Evolutionary conservation across 2,329 filamentous ascomycete species (phyloP).

Genomic region (Pyrenochaeta sp.): DNA sequence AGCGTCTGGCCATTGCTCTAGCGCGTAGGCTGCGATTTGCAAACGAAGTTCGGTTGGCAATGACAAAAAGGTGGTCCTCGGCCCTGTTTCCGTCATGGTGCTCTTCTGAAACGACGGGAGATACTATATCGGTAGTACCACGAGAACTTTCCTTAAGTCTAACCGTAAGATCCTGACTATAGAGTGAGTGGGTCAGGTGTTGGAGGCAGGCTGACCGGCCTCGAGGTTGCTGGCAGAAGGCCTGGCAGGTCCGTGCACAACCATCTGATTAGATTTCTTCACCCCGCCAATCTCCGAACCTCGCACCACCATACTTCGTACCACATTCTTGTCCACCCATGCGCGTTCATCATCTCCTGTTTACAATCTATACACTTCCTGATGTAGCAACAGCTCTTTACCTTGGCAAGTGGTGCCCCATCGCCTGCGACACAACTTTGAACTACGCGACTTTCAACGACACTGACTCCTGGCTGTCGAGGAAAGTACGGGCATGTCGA

Average conservation of each 20-base stretch:
- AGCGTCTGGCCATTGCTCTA: conserved; percentile 34
- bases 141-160: too few species aligned
- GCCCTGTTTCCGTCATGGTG: neutral
- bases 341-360: conserved; percentile 18
- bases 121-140: too few species aligned
- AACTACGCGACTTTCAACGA: conserved; percentile 45
- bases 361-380: conserved; percentile 6
- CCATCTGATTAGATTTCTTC: conserved; percentile 35
- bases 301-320: conserved; percentile 11
- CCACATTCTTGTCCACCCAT: conserved; percentile 22
- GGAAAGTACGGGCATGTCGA: conserved; percentile 37
- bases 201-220: neutral
- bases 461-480: conserved; percentile 33
- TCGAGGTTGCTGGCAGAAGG: too few species aligned
- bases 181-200: too few species aligned
- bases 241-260: conserved; percentile 7
- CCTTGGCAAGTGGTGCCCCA: conserved; percentile 38
- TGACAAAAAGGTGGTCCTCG: conserved; percentile 23
- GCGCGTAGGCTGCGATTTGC: conserved; percentile 37
- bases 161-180: neutral
- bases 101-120: neutral
- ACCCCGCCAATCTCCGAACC: conserved; percentile 23
- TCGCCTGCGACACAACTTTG: conserved; percentile 38
- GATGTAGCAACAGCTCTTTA: conserved; percentile 22
- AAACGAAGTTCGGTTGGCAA: conserved; percentile 50